Conservation (phyloP, 2,329 filamentous ascomycete species). For the Cladosporium sp. region DNA sequence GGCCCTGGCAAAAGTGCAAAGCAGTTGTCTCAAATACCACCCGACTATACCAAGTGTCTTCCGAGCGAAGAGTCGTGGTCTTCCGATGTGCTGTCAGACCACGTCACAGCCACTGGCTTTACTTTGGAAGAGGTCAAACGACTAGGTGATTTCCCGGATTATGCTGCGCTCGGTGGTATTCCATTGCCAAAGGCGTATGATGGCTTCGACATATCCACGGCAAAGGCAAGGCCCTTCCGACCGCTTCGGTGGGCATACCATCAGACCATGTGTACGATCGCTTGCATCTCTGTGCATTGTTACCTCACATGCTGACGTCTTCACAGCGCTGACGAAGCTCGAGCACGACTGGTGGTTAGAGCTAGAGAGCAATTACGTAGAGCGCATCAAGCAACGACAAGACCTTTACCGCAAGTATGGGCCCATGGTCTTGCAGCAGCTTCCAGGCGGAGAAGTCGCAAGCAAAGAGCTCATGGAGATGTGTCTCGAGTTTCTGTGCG, state of each 20-base stretch:
- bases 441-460: constrained; percentile 72
- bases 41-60: constrained; percentile 19
- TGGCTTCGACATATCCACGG: constrained; percentile 65
- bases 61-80: constrained; percentile 23
- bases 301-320: constrained; percentile 12
- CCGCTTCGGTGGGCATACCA: constrained; percentile 82
- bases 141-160: constrained; percentile 75
- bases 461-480: constrained; percentile 89
- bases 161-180: constrained; percentile 69
- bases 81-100: constrained; percentile 17
- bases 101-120: constrained; percentile 61
- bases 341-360: constrained; percentile 89
- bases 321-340: constrained; percentile 67
- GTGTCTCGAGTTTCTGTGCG: constrained; percentile 71
- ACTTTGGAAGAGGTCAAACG: constrained; percentile 64
- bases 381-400: constrained; percentile 65
- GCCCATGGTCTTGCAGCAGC: constrained; percentile 58
- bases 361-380: constrained; percentile 67
- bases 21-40: constrained; percentile 21
- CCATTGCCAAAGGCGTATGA: constrained; percentile 61
- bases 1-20: constrained; percentile 27
- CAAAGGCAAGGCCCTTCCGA: constrained; percentile 69
- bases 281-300: neutral
- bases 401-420: constrained; percentile 61
- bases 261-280: constrained; percentile 78